Base-by-base conservation (phyloP, 345 rosid genomes). In the Theobroma cacao region DNA sequence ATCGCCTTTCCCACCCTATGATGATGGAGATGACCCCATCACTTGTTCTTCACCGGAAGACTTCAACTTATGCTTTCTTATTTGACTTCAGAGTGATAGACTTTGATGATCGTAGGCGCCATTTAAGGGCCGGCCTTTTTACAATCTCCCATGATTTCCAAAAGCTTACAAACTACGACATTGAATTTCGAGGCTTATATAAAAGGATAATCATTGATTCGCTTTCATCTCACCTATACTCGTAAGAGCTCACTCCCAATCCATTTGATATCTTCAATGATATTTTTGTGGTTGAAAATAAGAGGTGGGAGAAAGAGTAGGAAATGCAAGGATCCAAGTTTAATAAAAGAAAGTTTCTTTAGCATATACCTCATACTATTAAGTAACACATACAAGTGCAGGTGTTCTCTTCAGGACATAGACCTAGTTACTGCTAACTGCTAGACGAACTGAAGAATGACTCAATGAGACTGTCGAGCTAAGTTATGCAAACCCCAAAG, bases 1-100 rank as follows among this genome's bases (percentile, higher is more conserved):
- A 76, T 33, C 58, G 43, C 53, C 55, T 58, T 59, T 75, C 63
- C 58, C 59, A 75, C 79, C 68, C 67, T 20, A 74, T 55, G 68
- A 38, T 74, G 43, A 30, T 18, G 76, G 15, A 50, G 38, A 55
- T 68, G 76, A 66, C 79, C 80, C 75, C 59, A 59, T 26, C 67
- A 15, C 63, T 56, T 38, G 69, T 50, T 75, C 4, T 43, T 60
- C 59, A 13, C 50, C 15, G 33, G 43, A 33, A 22, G 53, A 13
- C 31, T 74, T 71, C 60, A 10, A 13, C 70, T 66, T 24, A 8
- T 38, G 52, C 31, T 47, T 61, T 43, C 60, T 28, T 67, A 13
- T 67, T 72, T 58, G 14, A 41, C 56, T 14, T 47, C n/a, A 9
- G 6, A 7, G 7, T 15, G 14, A 63, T n/a, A 18, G 41, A n/a